phyloP scores from a whole-genome alignment of 176 grass and related monocot genomes.

The Pontederia crassipes region DNA sequence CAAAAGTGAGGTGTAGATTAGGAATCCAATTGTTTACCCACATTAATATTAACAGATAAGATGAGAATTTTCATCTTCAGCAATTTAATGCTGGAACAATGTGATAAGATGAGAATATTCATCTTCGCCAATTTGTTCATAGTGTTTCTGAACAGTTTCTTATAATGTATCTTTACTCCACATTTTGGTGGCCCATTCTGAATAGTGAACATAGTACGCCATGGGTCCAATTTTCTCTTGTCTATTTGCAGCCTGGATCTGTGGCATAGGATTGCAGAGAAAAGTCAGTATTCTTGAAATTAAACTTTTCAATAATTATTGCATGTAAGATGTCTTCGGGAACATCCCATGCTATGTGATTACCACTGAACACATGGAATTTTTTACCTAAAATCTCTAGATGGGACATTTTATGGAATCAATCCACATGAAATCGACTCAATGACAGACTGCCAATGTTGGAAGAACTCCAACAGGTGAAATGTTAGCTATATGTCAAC shows the following conservation, averaged over 20 bases:
- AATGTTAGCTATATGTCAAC: too few species aligned
- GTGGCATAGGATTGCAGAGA: conserved; percentile 2
- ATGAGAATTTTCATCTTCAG: conserved; percentile 51
- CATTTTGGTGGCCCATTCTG: conserved; percentile 70
- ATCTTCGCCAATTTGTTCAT: conserved; percentile 80
- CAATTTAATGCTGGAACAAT: conserved; percentile 84
- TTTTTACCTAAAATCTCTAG: too few species aligned
- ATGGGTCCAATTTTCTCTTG: conserved; percentile 57
- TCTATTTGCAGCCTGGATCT: conserved; percentile 73
- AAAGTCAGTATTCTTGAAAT: not conserved
- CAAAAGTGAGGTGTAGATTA: too few species aligned
- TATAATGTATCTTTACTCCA: conserved; percentile 64
- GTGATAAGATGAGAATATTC: conserved; percentile 64
- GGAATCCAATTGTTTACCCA: too few species aligned
- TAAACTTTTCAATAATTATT: not conserved
- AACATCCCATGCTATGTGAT: too few species aligned
- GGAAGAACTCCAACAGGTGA: too few species aligned
- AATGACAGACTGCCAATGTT: too few species aligned
- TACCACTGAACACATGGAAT: not conserved
- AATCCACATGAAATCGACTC: too few species aligned
- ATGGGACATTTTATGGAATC: too few species aligned
- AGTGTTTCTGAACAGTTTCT: conserved; percentile 63
- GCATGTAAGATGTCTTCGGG: not conserved
- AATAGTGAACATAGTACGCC: conserved; percentile 51
- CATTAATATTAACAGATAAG: conserved; percentile 12